phyloP scores from a whole-genome alignment of 2,329 filamentous ascomycete species.

The Scleromitrula shiraiana region DNA sequence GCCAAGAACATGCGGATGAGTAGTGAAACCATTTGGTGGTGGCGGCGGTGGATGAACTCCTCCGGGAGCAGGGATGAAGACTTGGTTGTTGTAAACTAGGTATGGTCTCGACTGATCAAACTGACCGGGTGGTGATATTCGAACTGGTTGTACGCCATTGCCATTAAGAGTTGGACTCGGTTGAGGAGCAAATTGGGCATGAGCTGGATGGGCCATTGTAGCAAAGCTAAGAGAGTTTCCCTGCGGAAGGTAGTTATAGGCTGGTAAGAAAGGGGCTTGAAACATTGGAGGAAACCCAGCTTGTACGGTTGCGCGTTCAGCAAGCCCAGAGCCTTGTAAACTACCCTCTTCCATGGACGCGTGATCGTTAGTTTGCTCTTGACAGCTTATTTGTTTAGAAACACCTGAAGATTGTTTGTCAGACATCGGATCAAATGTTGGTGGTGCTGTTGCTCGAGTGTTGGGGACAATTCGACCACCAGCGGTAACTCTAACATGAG shows the following conservation, averaged over 20 bases:
- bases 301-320: constrained; percentile 1
- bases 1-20: constrained; percentile 24
- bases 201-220: constrained; percentile 10
- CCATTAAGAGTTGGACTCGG: background rate
- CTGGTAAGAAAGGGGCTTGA: constrained; percentile 14
- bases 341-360: background rate
- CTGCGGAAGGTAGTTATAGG: constrained; percentile 14
- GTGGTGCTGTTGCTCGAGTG: constrained; percentile 36
- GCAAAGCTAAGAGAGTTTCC: constrained; percentile 6
- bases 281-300: constrained; percentile 13
- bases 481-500: constrained; percentile 58
- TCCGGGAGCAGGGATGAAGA: constrained; percentile 26
- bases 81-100: constrained; percentile 26
- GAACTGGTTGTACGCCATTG: constrained; percentile 19
- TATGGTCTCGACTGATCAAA: constrained; percentile 30
- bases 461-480: constrained; percentile 61
- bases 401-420: constrained; percentile 23
- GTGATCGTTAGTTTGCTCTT: background rate
- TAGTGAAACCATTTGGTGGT: constrained; percentile 18
- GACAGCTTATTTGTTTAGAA: constrained; percentile 4
- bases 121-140: constrained; percentile 29
- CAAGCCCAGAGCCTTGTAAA: constrained; percentile 1
- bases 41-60: too few species aligned
- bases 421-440: constrained; percentile 23
- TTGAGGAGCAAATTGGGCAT: background rate